Percentiles rank a stretch among this genome's conserved stretches.
Conservation (phyloP, 2,329 filamentous ascomycete species). For the Biscogniauxia mediterranea region DNA sequence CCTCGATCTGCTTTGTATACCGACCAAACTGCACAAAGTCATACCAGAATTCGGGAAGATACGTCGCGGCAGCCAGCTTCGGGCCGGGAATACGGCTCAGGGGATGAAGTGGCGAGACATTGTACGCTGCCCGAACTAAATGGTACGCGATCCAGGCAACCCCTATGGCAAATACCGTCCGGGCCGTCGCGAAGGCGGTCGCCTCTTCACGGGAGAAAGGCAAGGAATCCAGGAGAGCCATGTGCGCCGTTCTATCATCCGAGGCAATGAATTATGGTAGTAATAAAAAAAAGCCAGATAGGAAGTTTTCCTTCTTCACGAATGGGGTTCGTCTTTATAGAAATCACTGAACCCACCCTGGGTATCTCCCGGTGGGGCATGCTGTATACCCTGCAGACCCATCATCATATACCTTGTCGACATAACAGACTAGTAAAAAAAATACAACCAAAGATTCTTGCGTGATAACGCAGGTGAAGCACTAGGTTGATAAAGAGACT, state of each 20-base stretch:
- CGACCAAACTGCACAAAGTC: slow-evolving; percentile 13
- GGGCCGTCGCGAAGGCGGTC: background rate
- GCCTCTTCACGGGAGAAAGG: background rate
- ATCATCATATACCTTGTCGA: too few species aligned
- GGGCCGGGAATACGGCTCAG: slow-evolving; percentile 19
- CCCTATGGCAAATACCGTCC: background rate
- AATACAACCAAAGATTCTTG: too few species aligned
- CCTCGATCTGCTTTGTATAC: slow-evolving; percentile 17
- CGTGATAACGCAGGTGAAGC: too few species aligned
- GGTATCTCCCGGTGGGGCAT: background rate
- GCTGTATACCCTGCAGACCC: background rate
- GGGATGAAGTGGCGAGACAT: slow-evolving; percentile 19
- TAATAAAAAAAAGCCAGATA: too few species aligned
- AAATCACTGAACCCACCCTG: background rate
- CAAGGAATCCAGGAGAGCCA: background rate
- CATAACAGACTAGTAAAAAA: too few species aligned
- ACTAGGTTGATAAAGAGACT: too few species aligned
- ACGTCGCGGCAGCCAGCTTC: slow-evolving; percentile 15
- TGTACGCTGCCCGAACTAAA: slow-evolving; percentile 8
- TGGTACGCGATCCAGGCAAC: slow-evolving; percentile 12
- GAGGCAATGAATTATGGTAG: background rate
- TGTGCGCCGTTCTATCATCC: background rate
- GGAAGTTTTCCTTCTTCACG: background rate
- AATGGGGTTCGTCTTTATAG: background rate
- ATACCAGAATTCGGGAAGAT: slow-evolving; percentile 18